A percentile compares a stretch with the other conserved stretches of the same genome.
These are phyloP conservation scores for Begonia fuchsioides DNA, from an alignment of 306 rosid species.

Conservation along the genomic window DNA sequence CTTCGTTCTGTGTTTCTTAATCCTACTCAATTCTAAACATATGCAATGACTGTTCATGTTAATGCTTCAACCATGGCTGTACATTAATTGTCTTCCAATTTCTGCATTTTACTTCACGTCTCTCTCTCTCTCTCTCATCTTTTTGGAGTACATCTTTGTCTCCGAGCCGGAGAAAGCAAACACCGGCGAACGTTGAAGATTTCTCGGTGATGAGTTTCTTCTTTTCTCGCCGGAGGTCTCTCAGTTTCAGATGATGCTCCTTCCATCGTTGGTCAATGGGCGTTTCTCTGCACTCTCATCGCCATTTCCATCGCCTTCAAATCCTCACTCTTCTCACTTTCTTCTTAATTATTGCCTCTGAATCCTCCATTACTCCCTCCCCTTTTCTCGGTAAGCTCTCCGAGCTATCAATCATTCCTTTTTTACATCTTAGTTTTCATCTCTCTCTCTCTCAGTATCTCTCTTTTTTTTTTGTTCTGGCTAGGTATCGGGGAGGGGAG, in stretches of 20 bases:
- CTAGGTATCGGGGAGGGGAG: slow-evolving; percentile 12
- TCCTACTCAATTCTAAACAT: too few relatives aligned
- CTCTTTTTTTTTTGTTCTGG: neutral
- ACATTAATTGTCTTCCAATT: too few relatives aligned
- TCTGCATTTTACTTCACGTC: slow-evolving; percentile 3
- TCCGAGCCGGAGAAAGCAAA: slow-evolving; percentile 1
- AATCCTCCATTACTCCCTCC: slow-evolving; percentile 23
- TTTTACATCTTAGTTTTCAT: neutral
- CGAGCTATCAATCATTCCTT: neutral
- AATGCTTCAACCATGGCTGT: too few relatives aligned
- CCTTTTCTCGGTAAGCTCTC: slow-evolving; percentile 26
- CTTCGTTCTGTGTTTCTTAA: neutral
- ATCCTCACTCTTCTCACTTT: slow-evolving; percentile 37
- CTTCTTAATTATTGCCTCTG: slow-evolving; percentile 29
- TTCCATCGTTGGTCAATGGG: slow-evolving; percentile 33
- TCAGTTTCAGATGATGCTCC: neutral
- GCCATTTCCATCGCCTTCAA: slow-evolving; percentile 11
- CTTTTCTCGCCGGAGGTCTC: neutral
- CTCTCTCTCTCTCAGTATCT: neutral
- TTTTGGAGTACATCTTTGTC: slow-evolving; percentile 30
- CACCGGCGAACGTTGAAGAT: neutral
- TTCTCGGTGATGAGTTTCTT: neutral
- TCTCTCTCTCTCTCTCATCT: slow-evolving; percentile 1
- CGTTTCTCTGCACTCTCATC: slow-evolving; percentile 1
- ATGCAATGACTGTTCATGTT: too few relatives aligned